Conservation (phyloP, 768 basidiomycete species). For the Phanerodontia chrysosporium region DNA sequence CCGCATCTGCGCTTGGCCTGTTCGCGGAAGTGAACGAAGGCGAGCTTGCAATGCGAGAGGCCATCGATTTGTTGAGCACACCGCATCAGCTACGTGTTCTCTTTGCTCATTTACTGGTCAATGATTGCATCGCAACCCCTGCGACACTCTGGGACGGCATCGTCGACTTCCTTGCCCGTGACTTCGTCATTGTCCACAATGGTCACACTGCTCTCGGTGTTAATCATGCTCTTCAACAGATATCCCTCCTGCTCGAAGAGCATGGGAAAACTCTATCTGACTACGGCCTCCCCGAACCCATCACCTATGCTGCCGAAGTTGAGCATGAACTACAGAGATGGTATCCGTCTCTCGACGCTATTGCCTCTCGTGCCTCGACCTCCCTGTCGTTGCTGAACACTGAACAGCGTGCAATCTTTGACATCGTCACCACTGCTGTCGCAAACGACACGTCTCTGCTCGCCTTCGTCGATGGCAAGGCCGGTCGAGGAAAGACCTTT, state of each 20-base stretch:
- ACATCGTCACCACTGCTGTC: constrained; percentile 15
- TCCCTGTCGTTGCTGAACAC: constrained; percentile 15
- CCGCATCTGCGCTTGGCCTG: constrained; percentile 15
- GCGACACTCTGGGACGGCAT: constrained; percentile 27
- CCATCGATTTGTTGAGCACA: constrained; percentile 26
- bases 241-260: constrained; percentile 20
- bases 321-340: constrained; percentile 15
- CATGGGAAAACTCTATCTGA: constrained; percentile 22
- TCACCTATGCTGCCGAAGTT: constrained; percentile 24
- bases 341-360: constrained; percentile 7
- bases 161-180: constrained; percentile 18
- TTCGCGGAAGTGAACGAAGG: constrained; percentile 24
- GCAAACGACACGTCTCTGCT: constrained; percentile 11
- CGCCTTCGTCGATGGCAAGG: constrained; percentile 36
- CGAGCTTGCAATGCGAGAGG: constrained; percentile 31
- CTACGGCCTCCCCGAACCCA: constrained; percentile 29
- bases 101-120: constrained; percentile 35
- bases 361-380: constrained; percentile 10
- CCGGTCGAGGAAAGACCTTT: constrained; percentile 39
- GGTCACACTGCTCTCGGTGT: constrained; percentile 15
- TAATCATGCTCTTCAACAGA: constrained; percentile 22
- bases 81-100: constrained; percentile 35
- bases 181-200: constrained; percentile 18
- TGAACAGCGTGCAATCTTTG: constrained; percentile 23
- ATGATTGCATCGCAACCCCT: constrained; percentile 26